Base-by-base conservation (phyloP, 192 early-diverging fungal species). In the Coemansia javaensis region DNA sequence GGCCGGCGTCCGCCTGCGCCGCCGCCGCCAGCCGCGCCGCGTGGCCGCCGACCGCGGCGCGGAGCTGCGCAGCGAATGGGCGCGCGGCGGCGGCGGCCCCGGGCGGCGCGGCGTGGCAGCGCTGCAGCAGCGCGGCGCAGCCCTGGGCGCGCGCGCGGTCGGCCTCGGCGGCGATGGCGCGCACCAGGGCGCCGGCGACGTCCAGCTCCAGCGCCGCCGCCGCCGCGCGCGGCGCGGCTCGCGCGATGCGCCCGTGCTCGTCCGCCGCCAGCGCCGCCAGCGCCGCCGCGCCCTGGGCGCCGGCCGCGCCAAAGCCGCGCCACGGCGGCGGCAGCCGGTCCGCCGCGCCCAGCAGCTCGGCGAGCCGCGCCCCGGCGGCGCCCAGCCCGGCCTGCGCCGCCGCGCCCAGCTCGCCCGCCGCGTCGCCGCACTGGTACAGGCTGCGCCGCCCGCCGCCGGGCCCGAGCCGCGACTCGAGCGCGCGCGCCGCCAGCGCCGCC, bases 281-380 rank as follows among this genome's bases (percentile, higher is more conserved):
- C 27, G 36, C 61, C 0, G 68, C 32, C 3, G 48, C 22, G 25
- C 37, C 52, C 7, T 48, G 40, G 3, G 68, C 28, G 11, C 43
- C 44, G 56, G 60, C 52, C 18, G 68, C 61, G n/a, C 47, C 22
- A 36, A 72, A 72, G 25, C 59, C 68, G 16, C 42, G 63, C 68
- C 68, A 72, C 1, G 68, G 68, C 21, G 52, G 53, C 14, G 68
- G 61, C 31, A 72, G 43, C 16, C 37, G 39, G 23, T 53, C 62
- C 12, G 54, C 44, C 6, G 7, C 31, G n/a, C 25, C 22, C 8
- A 57, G 24, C 28, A 43, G 44, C 7, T 47, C 43, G 17, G 27
- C 38, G 2, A 64, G 22, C 10, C 40, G 40, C 41, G 35, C 39
- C 8, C 50, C 42, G 12, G n/a, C 37, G 7, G 0, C 12, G 13